Percentiles rank a stretch among this genome's conserved stretches.
Evolutionary conservation across 2,329 filamentous ascomycete genomes (phyloP).

Genomic region (Pochonia chlamydosporia): DNA sequence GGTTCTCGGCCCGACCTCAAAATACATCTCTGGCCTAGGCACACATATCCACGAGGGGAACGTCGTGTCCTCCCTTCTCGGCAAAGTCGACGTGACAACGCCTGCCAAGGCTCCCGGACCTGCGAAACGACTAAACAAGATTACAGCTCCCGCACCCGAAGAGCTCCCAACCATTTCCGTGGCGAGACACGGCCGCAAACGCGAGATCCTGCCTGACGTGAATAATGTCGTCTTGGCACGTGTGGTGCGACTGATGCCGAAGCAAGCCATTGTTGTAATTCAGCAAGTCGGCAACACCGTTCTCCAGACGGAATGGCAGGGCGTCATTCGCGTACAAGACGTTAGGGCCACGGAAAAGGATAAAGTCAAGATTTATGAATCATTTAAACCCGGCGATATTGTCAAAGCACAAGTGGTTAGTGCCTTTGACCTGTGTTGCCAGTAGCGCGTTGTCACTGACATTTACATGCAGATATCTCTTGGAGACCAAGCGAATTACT

Average conservation of each 20-base stretch:
- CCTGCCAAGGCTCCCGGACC: conserved; percentile 42
- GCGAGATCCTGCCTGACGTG: conserved; percentile 76
- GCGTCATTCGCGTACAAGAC: conserved; percentile 81
- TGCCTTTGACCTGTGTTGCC: too few relatives aligned
- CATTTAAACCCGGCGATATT: conserved; percentile 88
- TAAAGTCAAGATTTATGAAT: conserved; percentile 83
- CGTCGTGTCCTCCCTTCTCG: conserved; percentile 78
- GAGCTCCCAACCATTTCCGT: conserved; percentile 52
- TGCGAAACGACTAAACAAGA: conserved; percentile 54
- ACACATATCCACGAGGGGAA: conserved; percentile 74
- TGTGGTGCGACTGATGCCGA: conserved; percentile 77
- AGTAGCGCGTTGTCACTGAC: too few relatives aligned
- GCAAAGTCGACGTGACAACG: conserved; percentile 54
- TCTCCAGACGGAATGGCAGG: conserved; percentile 75
- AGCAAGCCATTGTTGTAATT: conserved; percentile 81
- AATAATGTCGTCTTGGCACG: conserved; percentile 75
- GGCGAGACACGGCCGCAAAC: conserved; percentile 42
- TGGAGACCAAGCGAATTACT: conserved; percentile 92
- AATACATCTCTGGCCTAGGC: conserved; percentile 70
- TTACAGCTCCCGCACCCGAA: conserved; percentile 38
- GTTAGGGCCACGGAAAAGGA: conserved; percentile 95
- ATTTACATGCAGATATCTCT: conserved; percentile 60
- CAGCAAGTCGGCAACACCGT: conserved; percentile 71
- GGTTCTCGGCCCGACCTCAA: conserved; percentile 60
- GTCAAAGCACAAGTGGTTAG: conserved; percentile 77